Conservation (phyloP, 208 protist genomes). For the Acanthamoeba royreba region DNA sequence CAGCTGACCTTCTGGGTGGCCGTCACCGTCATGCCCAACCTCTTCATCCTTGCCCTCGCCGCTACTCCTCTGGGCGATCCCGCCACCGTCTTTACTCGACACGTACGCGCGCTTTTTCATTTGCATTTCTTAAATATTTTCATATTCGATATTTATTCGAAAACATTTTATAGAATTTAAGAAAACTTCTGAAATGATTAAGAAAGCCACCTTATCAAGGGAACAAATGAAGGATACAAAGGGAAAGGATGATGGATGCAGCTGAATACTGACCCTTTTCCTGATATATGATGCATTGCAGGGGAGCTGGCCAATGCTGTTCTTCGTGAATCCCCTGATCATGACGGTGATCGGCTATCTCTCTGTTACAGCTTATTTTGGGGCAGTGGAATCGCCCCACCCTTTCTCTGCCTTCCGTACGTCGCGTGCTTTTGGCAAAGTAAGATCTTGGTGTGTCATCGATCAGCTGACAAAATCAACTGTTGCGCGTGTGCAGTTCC, state of each 20-base stretch:
- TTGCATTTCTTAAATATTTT: no score
- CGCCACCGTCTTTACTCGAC: background rate
- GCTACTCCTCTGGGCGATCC: background rate
- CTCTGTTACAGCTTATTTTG: background rate
- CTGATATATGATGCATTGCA: no score
- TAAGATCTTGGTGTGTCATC: no score
- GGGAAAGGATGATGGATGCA: no score
- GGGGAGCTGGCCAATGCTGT: background rate
- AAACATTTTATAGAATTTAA: no score
- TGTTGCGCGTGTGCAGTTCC: background rate
- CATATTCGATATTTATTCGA: no score
- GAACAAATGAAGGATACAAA: no score
- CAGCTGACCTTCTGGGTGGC: background rate
- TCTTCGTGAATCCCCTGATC: constrained; percentile 4
- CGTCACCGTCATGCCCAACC: background rate
- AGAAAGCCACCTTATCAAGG: no score
- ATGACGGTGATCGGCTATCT: constrained; percentile 31
- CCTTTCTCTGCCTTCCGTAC: background rate
- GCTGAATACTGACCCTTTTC: no score
- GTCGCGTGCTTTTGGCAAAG: no score
- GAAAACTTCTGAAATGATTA: no score
- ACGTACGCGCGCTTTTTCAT: background rate
- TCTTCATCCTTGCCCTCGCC: background rate
- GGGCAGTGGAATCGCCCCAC: background rate
- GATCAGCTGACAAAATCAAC: background rate